Evolutionary conservation across 2,329 filamentous ascomycete species (phyloP).

Genomic region (Curvularia verruculosa): DNA sequence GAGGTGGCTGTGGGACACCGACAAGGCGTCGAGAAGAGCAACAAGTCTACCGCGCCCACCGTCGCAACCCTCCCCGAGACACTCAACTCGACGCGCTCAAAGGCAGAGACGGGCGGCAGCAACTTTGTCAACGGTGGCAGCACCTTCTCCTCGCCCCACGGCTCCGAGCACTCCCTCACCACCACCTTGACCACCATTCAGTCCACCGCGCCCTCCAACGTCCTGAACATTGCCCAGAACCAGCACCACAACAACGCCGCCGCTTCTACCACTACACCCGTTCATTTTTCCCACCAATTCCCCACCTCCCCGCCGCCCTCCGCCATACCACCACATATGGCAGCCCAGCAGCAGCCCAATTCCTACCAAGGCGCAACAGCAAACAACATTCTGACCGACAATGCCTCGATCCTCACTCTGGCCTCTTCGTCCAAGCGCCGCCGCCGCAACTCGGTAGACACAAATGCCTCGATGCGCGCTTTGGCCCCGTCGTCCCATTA

Average conservation of each 20-base stretch:
- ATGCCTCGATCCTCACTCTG: conserved; percentile 83
- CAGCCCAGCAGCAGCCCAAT: conserved; percentile 64
- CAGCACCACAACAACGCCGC: conserved; percentile 33
- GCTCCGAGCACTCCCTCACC: conserved; percentile 78
- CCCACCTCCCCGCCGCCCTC: conserved; percentile 63
- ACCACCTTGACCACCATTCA: conserved; percentile 88
- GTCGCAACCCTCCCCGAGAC: conserved; percentile 83
- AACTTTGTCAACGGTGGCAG: conserved; percentile 67
- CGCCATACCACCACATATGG: conserved; percentile 74
- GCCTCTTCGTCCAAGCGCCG: conserved; percentile 81
- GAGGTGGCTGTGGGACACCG: conserved; percentile 55
- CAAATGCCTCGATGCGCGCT: conserved; percentile 82
- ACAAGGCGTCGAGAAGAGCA: conserved; percentile 65
- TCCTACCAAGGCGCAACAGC: conserved; percentile 81
- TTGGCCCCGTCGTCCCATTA: conserved; percentile 83
- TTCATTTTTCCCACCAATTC: conserved; percentile 66
- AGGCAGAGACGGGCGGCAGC: conserved; percentile 77
- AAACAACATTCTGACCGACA: conserved; percentile 81
- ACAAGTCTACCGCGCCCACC: conserved; percentile 77
- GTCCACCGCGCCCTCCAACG: conserved; percentile 67
- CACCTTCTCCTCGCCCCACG: conserved; percentile 82
- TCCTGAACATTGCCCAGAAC: conserved; percentile 47
- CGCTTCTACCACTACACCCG: conserved; percentile 46
- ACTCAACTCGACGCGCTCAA: conserved; percentile 77
- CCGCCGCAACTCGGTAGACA: conserved; percentile 80